Base-by-base conservation (phyloP, 1,139 yeast species). In the Candida sp. region DNA sequence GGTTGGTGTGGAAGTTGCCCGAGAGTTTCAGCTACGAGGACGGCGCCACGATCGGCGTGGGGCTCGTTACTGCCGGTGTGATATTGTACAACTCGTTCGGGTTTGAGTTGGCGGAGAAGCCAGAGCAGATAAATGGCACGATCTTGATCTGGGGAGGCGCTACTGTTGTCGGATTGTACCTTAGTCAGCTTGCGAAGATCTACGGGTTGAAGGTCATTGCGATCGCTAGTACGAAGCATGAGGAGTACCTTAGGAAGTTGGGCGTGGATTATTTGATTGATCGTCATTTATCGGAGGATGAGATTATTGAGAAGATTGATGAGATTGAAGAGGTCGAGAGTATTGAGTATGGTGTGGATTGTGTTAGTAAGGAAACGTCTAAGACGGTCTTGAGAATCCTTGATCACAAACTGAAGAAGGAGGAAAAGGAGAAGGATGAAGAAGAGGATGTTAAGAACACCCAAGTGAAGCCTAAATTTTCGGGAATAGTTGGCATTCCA, bases 131-230 rank as follows among this genome's bases (percentile, higher is more conserved):
- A 8, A 50, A 58, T 3, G 61, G 63, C 9, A 62, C 69, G 23
- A 50, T 77, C 1, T 49, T 77, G 8, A 66, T 78, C 23, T 78
- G 83, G 82, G 83, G 83, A 44, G 83, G 80, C 3, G 69, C 80
- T 9, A 75, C 81, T 25, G 76, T 75, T 26, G 80, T 76, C 33
- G 83, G 83, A 1, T 60, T 75, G 7, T 74, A 73, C 53, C 61
- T 70, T 9, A 66, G 72, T 23, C 83, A 78, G 55, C 55, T 78
- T 28, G 80, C 81, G 2, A 75, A 66, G 52, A 54, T 71, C 42
- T 68, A 73, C 25, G 75, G 74, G 1, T 59, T 74, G 39, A 71
- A 65, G 37, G 78, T 78, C n/a, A 65, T 77, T 33, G 67, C 76
- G 3, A 64, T 78, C 9, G 72, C 83, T 2, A 66, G 80, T 33